Conservation (phyloP, 148 eudicot genomes). For the Fallopia convolvulus region DNA sequence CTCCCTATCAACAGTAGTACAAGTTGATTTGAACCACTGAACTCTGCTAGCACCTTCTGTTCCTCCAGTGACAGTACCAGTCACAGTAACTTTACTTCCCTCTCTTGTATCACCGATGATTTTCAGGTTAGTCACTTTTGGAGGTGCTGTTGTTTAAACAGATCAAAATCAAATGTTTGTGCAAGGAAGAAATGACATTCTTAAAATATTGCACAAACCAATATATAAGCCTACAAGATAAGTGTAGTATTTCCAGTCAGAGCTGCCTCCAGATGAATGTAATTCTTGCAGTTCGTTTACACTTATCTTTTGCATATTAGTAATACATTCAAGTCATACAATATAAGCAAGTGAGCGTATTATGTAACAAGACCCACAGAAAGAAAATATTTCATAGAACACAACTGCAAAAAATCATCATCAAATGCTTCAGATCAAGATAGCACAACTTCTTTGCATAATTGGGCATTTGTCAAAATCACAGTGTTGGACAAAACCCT, state of each 20-base stretch:
- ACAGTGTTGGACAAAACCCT: background rate
- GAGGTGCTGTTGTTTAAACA: conserved; percentile 66
- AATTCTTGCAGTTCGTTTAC: background rate
- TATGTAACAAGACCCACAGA: background rate
- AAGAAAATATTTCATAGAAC: background rate
- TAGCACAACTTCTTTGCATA: background rate
- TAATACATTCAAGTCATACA: background rate
- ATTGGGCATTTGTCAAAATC: background rate
- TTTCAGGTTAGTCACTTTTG: conserved; percentile 65
- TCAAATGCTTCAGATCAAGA: background rate
- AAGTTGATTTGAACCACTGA: conserved; percentile 89
- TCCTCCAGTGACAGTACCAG: conserved; percentile 87
- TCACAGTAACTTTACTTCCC: conserved; percentile 86
- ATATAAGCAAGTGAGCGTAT: background rate
- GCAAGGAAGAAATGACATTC: background rate
- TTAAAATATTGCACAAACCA: background rate
- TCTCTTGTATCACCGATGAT: conserved; percentile 81
- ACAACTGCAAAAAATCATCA: background rate
- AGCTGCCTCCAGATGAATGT: background rate
- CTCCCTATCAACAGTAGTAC: conserved; percentile 48
- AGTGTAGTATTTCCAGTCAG: background rate
- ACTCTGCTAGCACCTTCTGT: conserved; percentile 97
- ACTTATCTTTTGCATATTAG: background rate
- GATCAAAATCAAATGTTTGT: conserved; percentile 2
- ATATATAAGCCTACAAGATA: background rate